Conservation (phyloP, 1,284 basidiomycete genomes). For the Leccinum fallax region DNA sequence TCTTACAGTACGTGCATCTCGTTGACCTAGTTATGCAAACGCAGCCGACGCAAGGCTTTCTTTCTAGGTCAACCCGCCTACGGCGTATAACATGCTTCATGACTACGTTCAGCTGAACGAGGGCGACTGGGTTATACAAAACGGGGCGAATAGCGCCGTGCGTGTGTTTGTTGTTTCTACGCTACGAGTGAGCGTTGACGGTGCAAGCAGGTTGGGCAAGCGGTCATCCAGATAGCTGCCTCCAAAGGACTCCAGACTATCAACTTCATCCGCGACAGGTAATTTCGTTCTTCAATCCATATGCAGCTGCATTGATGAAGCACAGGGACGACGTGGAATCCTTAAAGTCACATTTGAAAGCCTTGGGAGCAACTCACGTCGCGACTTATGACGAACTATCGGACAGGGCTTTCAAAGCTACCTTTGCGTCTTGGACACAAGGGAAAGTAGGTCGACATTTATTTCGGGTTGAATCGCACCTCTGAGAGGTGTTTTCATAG, state of each 20-base stretch:
- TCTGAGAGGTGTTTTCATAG: slow-evolving; percentile 31
- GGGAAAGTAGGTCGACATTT: slow-evolving; percentile 47
- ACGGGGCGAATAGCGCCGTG: slow-evolving; percentile 84
- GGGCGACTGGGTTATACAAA: slow-evolving; percentile 81
- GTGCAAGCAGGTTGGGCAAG: slow-evolving; percentile 65
- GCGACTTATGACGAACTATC: slow-evolving; percentile 72
- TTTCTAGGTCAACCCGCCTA: slow-evolving; percentile 76
- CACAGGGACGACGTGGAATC: slow-evolving; percentile 53
- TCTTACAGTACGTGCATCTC: slow-evolving; percentile 50
- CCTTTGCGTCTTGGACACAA: slow-evolving; percentile 60
- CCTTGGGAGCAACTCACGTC: slow-evolving; percentile 72
- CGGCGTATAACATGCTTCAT: slow-evolving; percentile 79
- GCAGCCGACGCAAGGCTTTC: background rate
- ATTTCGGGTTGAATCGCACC: background rate
- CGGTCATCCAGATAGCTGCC: slow-evolving; percentile 80
- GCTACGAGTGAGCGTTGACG: slow-evolving; percentile 3
- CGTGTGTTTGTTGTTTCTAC: slow-evolving; percentile 10
- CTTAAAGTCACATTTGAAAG: slow-evolving; percentile 52
- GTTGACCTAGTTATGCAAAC: background rate
- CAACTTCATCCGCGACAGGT: slow-evolving; percentile 79
- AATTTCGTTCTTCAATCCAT: background rate
- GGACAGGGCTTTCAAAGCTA: slow-evolving; percentile 52
- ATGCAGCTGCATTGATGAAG: background rate
- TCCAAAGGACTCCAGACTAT: slow-evolving; percentile 68
- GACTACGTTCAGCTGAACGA: slow-evolving; percentile 64